These are phyloP conservation scores for Oehlia diaphana DNA, from an alignment of 192 early-diverging fungal genomes.

Conservation along the genomic window DNA sequence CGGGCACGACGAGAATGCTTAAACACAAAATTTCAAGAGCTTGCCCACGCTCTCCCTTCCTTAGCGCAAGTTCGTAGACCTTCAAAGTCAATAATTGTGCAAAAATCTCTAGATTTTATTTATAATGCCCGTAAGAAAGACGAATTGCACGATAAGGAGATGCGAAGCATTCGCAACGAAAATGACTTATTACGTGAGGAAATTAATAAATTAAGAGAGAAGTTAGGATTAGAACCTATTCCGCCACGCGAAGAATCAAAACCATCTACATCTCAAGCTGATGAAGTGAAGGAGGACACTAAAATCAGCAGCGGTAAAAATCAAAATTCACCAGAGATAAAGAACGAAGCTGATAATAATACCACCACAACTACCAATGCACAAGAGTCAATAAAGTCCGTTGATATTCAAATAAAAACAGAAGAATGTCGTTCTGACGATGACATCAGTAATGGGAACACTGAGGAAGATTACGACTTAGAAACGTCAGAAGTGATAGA, in stretches of 20 bases:
- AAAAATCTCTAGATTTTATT: slow-evolving; percentile 72
- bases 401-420: background rate
- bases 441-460: slow-evolving; percentile 20
- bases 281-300: slow-evolving; percentile 18
- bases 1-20: slow-evolving; percentile 77
- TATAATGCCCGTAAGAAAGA: slow-evolving; percentile 34
- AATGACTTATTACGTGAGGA: slow-evolving; percentile 60
- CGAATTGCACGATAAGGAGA: slow-evolving; percentile 45
- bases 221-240: slow-evolving; percentile 57
- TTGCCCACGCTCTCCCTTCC: slow-evolving; percentile 77
- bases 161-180: slow-evolving; percentile 44
- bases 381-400: slow-evolving; percentile 1
- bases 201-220: slow-evolving; percentile 58
- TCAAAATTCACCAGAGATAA: slow-evolving; percentile 13
- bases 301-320: background rate
- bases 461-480: slow-evolving; percentile 22
- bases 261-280: background rate
- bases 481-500: slow-evolving; percentile 6
- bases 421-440: slow-evolving; percentile 28
- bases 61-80: slow-evolving; percentile 73
- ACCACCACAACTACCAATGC: slow-evolving; percentile 4
- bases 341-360: slow-evolving; percentile 21
- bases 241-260: slow-evolving; percentile 20
- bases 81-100: slow-evolving; percentile 79
- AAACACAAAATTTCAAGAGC: slow-evolving; percentile 78